Conservation (phyloP, 2,329 filamentous ascomycete species). For the Penicillium hordei region DNA sequence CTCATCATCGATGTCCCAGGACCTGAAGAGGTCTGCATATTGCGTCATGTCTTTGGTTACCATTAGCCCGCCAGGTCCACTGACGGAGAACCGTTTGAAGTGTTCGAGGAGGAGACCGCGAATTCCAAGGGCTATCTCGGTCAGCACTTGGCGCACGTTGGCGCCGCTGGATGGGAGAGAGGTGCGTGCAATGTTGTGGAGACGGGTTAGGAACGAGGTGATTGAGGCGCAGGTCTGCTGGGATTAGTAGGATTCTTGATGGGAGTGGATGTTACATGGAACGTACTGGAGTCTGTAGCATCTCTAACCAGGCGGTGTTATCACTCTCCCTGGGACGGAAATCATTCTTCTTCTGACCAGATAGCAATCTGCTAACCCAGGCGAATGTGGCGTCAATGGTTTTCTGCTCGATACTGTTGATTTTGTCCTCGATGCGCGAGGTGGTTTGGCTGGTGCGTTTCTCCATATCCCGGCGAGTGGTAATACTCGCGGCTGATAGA, state of each 20-base stretch:
- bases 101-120: slow-evolving; percentile 82
- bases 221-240: slow-evolving; percentile 71
- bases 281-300: slow-evolving; percentile 69
- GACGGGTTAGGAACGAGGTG: slow-evolving; percentile 72
- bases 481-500: slow-evolving; percentile 84
- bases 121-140: slow-evolving; percentile 78
- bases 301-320: slow-evolving; percentile 59
- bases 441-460: slow-evolving; percentile 73
- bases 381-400: slow-evolving; percentile 72
- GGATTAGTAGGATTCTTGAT: neutral
- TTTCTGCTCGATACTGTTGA: slow-evolving; percentile 67
- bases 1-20: slow-evolving; percentile 75
- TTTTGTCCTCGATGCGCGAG: slow-evolving; percentile 79
- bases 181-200: slow-evolving; percentile 61
- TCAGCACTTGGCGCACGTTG: slow-evolving; percentile 78
- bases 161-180: slow-evolving; percentile 65
- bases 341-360: slow-evolving; percentile 80
- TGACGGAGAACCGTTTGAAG: slow-evolving; percentile 91
- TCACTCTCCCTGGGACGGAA: slow-evolving; percentile 84
- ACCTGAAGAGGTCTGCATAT: slow-evolving; percentile 81
- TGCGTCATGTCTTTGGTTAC: slow-evolving; percentile 94
- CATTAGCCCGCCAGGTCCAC: slow-evolving; percentile 88
- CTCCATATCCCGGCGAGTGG: slow-evolving; percentile 85
- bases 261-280: neutral
- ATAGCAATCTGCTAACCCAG: slow-evolving; percentile 71